Base-by-base conservation (phyloP, 805 yeast genomes). In the Saccharomycopsis fibuligera region DNA sequence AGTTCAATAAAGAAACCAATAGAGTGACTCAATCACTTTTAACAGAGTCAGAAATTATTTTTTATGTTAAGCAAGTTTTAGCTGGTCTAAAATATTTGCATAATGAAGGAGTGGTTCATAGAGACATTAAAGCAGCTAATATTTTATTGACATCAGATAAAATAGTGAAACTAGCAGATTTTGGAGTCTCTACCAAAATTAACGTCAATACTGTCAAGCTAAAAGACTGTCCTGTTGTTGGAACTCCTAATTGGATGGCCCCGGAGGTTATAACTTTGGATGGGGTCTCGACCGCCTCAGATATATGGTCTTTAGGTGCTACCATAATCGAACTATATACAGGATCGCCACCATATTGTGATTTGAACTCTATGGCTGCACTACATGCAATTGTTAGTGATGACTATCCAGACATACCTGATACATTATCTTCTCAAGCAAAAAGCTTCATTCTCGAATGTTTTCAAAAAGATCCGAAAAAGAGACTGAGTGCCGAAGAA, bases 201-300 rank as follows among this genome's bases (percentile, higher is more conserved):
- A 80, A 79, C 50, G 66, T 81, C 5, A 82, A 85, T 35, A 79
- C 85, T 30, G 68, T 73, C 42, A 73, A 72, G 58, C 52, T 73
- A 59, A 68, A 70, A 65, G 58, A 65, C 58, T 45, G 53, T 58
- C 39, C 90, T 86, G 1, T 88, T 96, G 0, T 67, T 88, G 99
- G 99, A 1, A 88, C 98, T 0, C 95, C 97, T 0, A 86, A 91
- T 61, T 93, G 98, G 98, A 90, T 93, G 96, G 97, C 99, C 0
- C 99, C 99, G 0, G 99, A 93, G 61, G 81, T 95, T 2, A 85
- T 93, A 3, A 71, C 82, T 37, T 81, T 88, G 57, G 86, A 83
- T 58, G 95, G 95, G 2, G 84, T 91, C 1, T 82, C 95, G 8
- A 79, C 91, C 0, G 84, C 95, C 1, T 86, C 96, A 2, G 99